phyloP scores from a whole-genome alignment of 768 basidiomycete species.

The Auricularia cornea region DNA sequence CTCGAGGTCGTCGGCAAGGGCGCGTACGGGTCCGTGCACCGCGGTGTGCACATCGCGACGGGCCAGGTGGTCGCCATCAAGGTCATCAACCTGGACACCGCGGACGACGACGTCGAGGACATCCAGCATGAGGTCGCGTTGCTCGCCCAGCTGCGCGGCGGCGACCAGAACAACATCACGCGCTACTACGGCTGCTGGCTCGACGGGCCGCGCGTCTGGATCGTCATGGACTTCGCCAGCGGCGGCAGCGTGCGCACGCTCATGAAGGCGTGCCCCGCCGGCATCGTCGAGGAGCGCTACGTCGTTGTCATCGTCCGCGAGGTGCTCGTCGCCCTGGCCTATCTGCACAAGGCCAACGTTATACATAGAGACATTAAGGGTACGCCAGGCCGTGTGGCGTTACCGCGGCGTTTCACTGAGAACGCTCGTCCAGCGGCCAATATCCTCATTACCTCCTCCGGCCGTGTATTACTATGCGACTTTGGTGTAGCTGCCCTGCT shows the following conservation, averaged over 20 bases:
- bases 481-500: slow-evolving; percentile 96
- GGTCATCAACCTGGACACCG: slow-evolving; percentile 95
- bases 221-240: slow-evolving; percentile 95
- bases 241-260: slow-evolving; percentile 90
- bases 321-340: slow-evolving; percentile 75
- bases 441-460: slow-evolving; percentile 77
- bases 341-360: slow-evolving; percentile 88
- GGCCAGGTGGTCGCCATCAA: slow-evolving; percentile 93
- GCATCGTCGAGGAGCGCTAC: slow-evolving; percentile 81
- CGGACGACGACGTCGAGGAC: slow-evolving; percentile 92
- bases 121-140: slow-evolving; percentile 95
- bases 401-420: background rate
- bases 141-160: slow-evolving; percentile 72
- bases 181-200: slow-evolving; percentile 96
- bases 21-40: slow-evolving; percentile 93
- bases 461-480: slow-evolving; percentile 93
- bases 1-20: slow-evolving; percentile 93
- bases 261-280: slow-evolving; percentile 77
- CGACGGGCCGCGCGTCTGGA: slow-evolving; percentile 95
- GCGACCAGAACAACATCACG: slow-evolving; percentile 80
- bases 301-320: slow-evolving; percentile 83
- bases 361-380: slow-evolving; percentile 96
- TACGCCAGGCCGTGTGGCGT: slow-evolving; percentile 18
- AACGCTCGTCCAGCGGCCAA: slow-evolving; percentile 59
- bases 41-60: slow-evolving; percentile 73